Evolutionary conservation across 257 asterid species (phyloP).

Genomic region (Craterostigma plantagineum): DNA sequence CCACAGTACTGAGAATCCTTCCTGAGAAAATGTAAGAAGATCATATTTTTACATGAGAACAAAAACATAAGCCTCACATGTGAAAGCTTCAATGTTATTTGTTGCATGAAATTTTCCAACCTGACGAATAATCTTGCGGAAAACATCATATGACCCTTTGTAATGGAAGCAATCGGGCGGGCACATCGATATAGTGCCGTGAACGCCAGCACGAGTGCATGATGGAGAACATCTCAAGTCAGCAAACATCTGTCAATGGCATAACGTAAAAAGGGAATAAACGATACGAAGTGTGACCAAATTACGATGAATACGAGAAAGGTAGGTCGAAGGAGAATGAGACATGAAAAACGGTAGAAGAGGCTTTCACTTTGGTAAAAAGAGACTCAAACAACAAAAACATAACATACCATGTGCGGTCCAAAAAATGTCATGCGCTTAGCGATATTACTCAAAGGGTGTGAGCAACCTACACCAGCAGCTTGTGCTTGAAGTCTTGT

Average conservation of each 20-base stretch:
- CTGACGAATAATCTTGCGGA: conserved; percentile 1
- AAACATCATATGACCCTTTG: conserved; percentile 1
- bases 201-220: conserved; percentile 92
- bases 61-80: not conserved
- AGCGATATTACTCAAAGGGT: conserved; percentile 72
- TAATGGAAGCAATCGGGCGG: conserved; percentile 1
- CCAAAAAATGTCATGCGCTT: conserved; percentile 93
- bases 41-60: not conserved
- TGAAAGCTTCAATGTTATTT: not conserved
- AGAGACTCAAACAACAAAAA: not conserved
- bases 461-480: conserved; percentile 70
- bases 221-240: conserved; percentile 97
- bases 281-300: not conserved
- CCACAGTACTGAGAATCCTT: conserved; percentile 76
- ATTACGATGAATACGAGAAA: too few relatives aligned
- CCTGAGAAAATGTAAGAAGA: conserved; percentile 20
- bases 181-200: conserved; percentile 37
- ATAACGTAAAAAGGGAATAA: not conserved
- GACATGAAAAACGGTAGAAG: too few relatives aligned
- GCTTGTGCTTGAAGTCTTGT: conserved; percentile 97
- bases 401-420: conserved; percentile 50
- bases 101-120: not conserved
- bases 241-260: conserved; percentile 63
- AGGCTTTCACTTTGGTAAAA: not conserved
- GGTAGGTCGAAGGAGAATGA: too few relatives aligned